phyloP scores from a whole-genome alignment of 768 basidiomycete species.

The Xerocomus spinulosus region DNA sequence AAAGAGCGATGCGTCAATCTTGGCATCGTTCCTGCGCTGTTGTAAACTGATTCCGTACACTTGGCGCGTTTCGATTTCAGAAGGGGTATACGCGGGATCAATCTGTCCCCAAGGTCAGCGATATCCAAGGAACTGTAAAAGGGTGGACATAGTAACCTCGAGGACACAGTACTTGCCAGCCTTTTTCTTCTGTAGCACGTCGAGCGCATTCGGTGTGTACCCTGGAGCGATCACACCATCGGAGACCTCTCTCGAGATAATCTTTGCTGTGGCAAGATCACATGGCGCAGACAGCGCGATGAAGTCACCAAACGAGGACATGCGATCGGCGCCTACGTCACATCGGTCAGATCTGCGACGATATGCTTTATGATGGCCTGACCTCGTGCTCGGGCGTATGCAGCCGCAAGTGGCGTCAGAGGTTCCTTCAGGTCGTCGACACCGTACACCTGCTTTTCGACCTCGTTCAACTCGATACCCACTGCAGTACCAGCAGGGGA shows the following conservation, averaged over 20 bases:
- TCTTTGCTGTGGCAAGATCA: constrained; percentile 90
- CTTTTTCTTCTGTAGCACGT: constrained; percentile 92
- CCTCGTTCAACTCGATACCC: constrained; percentile 74
- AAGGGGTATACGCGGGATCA: constrained; percentile 77
- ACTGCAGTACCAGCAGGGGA: constrained; percentile 97
- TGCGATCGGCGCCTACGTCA: constrained; percentile 82
- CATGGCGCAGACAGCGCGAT: constrained; percentile 92
- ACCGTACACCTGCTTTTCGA: constrained; percentile 91
- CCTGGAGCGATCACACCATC: constrained; percentile 98
- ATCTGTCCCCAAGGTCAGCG: constrained; percentile 51
- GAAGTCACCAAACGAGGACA: constrained; percentile 99
- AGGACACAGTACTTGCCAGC: constrained; percentile 98
- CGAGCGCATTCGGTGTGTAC: constrained; percentile 82
- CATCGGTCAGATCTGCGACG: constrained; percentile 2
- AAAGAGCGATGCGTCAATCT: constrained; percentile 79
- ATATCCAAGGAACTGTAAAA: background rate
- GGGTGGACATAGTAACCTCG: constrained; percentile 48
- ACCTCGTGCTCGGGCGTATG: constrained; percentile 96
- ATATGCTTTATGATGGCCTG: constrained; percentile 15
- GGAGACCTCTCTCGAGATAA: constrained; percentile 98
- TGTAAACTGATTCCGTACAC: constrained; percentile 90
- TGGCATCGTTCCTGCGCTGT: constrained; percentile 86
- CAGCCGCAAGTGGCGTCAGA: constrained; percentile 82
- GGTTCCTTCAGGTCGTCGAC: constrained; percentile 92
- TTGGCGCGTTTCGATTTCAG: constrained; percentile 84